Conservation (phyloP, 1,284 basidiomycete species). For the Porogramme epimiltina region DNA sequence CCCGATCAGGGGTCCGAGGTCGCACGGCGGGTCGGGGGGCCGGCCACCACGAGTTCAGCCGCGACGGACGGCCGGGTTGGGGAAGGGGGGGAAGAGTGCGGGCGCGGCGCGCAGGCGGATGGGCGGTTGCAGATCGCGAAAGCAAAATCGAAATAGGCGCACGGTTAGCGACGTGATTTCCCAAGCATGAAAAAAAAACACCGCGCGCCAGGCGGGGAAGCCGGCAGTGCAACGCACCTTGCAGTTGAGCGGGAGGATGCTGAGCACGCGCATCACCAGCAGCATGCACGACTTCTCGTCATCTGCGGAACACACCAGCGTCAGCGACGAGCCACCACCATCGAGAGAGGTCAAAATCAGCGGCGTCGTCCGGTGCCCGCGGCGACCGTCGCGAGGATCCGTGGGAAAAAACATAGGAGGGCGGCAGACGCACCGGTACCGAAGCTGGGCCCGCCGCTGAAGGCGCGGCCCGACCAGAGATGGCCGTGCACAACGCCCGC, state of each 20-base stretch:
- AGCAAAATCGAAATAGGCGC: neutral
- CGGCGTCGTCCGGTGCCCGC: neutral
- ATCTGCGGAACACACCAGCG: too few species aligned
- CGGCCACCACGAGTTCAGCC: conserved; percentile 14
- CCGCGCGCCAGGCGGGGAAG: conserved; percentile 2
- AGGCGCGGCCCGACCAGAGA: conserved; percentile 84
- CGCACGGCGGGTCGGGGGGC: conserved; percentile 4
- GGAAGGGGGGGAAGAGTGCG: neutral
- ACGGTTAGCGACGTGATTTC: conserved; percentile 6
- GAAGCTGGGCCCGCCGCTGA: conserved; percentile 95
- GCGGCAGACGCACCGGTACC: conserved; percentile 67
- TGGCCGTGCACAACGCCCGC: conserved; percentile 96
- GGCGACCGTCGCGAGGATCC: conserved; percentile 23
- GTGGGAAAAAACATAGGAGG: conserved; percentile 31
- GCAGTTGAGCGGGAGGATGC: conserved; percentile 91
- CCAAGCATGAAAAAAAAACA: neutral
- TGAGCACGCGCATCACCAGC: conserved; percentile 94
- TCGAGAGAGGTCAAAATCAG: conserved; percentile 7
- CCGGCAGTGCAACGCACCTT: conserved; percentile 56
- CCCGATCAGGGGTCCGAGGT: neutral
- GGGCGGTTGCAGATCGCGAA: conserved; percentile 4
- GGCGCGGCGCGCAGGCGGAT: conserved; percentile 4
- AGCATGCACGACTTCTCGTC: conserved; percentile 92
- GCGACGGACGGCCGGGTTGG: neutral
- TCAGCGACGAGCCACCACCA: too few species aligned